Evolutionary conservation across 306 rosid species (phyloP).

Genomic region (Astragalus glycyphyllos): DNA sequence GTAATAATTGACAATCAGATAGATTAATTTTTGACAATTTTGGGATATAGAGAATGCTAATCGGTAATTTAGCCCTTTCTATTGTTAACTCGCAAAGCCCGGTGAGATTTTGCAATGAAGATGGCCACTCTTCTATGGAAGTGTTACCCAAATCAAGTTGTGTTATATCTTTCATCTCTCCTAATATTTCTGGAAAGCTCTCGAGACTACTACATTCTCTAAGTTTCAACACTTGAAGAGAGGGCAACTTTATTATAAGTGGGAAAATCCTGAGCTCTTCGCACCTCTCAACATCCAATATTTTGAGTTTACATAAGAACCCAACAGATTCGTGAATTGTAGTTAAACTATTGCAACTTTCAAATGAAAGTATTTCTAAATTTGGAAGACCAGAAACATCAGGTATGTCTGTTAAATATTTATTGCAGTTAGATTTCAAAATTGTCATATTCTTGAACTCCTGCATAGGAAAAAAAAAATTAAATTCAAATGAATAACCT

Average conservation of each 20-base stretch:
- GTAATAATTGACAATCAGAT: too few species aligned
- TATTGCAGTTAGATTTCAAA: background rate
- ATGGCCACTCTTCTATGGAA: conserved; percentile 4
- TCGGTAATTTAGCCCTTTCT: background rate
- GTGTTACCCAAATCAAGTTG: fast-evolving
- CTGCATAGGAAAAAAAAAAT: background rate
- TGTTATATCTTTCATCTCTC: conserved; percentile 1
- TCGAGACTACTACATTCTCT: background rate
- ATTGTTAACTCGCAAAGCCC: background rate
- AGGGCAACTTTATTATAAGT: background rate
- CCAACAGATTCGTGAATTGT: background rate
- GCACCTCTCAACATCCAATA: background rate
- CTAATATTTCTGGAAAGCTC: conserved; percentile 24
- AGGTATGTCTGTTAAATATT: background rate
- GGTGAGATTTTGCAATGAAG: conserved; percentile 21
- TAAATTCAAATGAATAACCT: too few species aligned
- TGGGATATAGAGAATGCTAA: background rate
- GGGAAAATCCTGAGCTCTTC: background rate
- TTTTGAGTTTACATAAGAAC: background rate
- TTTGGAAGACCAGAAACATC: background rate
- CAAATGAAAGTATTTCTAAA: background rate
- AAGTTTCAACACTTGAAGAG: background rate
- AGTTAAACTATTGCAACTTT: background rate
- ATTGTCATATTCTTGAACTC: background rate
- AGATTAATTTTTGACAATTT: too few species aligned